Base-by-base conservation (phyloP, 257 asterid genomes). In the Cynanchum wilfordii region DNA sequence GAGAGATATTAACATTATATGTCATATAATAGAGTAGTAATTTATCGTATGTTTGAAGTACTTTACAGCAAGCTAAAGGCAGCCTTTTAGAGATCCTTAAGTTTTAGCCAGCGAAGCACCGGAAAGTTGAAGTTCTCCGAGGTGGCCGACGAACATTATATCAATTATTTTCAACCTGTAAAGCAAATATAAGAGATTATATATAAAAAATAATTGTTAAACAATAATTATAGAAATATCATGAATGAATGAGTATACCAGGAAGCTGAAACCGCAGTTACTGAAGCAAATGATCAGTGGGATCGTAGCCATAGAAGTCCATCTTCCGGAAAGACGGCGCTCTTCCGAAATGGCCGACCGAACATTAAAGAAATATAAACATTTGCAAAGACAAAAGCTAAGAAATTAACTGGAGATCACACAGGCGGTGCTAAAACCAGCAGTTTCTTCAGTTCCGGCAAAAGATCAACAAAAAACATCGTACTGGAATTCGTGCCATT, bases 31-130 rank as follows among this genome's bases (percentile, higher is more conserved):
- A n/a, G n/a, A n/a, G n/a, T 30, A 30, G 2, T 6, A 13, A 22
- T 10, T 3, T 9, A 22, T n/a, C 22, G 4, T 1, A 44, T 57
- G 3, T 7, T 27, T n/a, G 7, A n/a, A 57, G 69, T 74, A 89
- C 90, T 2, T 30, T 30, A 2, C 19, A 87, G 69, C 0, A 85
- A 72, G 42, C 92, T 85, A 78, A 77, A 87, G 13, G 90, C 90
- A n/a, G n/a, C n/a, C n/a, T n/a, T n/a, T n/a, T n/a, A n/a, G n/a
- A n/a, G n/a, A n/a, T n/a, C n/a, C n/a, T n/a, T n/a, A n/a, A n/a
- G n/a, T n/a, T n/a, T n/a, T 84, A 79, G 92, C 90, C 42, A 89
- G 73, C 10, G 90, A 81, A 74, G 89, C 92, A 30, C 86, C 76
- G 69, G 96, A 84, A 0, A 89, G 76, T n/a, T 79, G 76, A 50